Conservation (phyloP, 768 basidiomycete genomes). For the Trametes gibbosa region DNA sequence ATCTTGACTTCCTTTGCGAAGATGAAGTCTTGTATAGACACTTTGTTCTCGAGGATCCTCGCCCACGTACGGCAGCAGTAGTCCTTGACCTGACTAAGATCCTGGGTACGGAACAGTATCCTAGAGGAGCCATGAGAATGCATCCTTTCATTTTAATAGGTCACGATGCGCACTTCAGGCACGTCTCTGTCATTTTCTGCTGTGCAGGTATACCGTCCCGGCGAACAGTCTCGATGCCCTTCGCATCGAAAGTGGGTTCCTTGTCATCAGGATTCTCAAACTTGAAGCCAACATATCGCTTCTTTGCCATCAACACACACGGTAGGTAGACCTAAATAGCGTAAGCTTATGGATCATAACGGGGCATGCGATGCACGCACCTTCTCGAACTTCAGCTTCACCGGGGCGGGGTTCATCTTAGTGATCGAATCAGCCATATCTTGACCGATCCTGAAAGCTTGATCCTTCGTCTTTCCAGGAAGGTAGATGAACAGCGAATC, state of each 20-base stretch:
- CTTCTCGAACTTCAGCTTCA: conserved; percentile 99
- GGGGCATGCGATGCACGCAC: conserved; percentile 36
- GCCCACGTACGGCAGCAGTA: conserved; percentile 86
- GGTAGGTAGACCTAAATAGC: conserved; percentile 80
- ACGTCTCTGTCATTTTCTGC: conserved; percentile 88
- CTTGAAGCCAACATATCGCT: conserved; percentile 97
- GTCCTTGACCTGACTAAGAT: conserved; percentile 85
- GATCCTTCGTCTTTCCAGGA: conserved; percentile 87
- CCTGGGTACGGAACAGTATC: conserved; percentile 85
- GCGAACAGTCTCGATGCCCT: conserved; percentile 96
- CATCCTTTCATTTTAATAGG: neutral
- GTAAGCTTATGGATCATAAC: neutral
- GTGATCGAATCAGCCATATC: conserved; percentile 92
- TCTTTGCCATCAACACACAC: conserved; percentile 95
- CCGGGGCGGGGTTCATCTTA: conserved; percentile 78
- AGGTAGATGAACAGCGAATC: conserved; percentile 94
- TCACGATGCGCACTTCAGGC: conserved; percentile 64
- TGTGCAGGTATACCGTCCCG: conserved; percentile 90
- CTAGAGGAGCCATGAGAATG: conserved; percentile 39
- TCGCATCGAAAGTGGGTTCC: conserved; percentile 87
- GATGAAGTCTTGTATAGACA: conserved; percentile 88
- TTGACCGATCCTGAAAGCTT: conserved; percentile 90
- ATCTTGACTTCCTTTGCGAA: conserved; percentile 92
- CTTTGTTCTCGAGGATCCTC: conserved; percentile 76
- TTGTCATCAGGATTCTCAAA: conserved; percentile 81